These are phyloP conservation scores for Pestalotiopsis sp. DNA, from an alignment of 2,329 filamentous ascomycete genomes.

Conservation along the genomic window DNA sequence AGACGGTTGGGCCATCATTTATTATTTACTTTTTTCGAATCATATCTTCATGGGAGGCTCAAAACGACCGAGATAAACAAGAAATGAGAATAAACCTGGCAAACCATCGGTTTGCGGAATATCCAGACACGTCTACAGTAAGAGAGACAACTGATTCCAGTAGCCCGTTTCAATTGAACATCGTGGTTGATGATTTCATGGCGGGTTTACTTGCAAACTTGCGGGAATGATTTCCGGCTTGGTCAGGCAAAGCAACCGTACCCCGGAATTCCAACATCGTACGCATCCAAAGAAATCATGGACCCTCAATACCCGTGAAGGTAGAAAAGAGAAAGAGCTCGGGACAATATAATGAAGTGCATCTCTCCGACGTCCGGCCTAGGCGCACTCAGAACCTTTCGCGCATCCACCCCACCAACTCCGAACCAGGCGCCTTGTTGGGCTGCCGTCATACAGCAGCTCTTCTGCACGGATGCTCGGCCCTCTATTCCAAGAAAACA, in stretches of 20 bases:
- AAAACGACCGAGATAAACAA: no score
- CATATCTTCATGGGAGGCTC: no score
- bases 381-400: neutral
- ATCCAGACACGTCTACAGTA: no score
- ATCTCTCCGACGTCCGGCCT: slow-evolving; percentile 1
- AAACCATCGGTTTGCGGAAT: no score
- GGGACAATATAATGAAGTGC: neutral
- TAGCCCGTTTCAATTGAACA: no score
- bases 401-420: neutral
- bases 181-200: neutral
- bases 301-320: neutral
- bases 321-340: neutral
- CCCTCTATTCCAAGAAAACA: neutral
- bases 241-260: neutral
- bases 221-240: neutral
- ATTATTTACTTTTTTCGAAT: no score
- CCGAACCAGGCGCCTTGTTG: neutral
- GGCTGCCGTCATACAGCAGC: neutral
- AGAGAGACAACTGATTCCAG: no score
- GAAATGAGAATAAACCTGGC: no score
- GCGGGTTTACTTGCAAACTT: neutral
- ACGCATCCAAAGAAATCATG: neutral
- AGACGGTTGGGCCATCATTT: no score
- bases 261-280: neutral
- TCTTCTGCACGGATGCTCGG: neutral